These are phyloP conservation scores for Venturia effusa DNA, from an alignment of 2,329 filamentous ascomycete species.

Conservation along the genomic window DNA sequence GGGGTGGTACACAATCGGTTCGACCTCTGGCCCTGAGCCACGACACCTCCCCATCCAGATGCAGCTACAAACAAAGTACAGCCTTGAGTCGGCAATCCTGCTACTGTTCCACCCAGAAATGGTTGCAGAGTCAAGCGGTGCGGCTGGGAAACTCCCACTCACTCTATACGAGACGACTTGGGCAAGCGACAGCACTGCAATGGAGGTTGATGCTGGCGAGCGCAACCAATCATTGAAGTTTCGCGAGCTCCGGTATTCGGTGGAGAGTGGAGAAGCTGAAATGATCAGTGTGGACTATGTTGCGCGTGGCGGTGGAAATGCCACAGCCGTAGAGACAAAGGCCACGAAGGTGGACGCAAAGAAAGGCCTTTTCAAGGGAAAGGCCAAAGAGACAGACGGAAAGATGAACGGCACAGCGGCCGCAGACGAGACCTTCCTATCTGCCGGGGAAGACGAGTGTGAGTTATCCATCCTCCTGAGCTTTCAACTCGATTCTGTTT, in stretches of 20 bases:
- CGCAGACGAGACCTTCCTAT: slow-evolving; percentile 33
- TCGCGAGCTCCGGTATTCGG: slow-evolving; percentile 70
- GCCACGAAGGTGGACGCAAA: slow-evolving; percentile 25
- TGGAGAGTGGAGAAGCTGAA: slow-evolving; percentile 91
- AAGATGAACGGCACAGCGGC: slow-evolving; percentile 19
- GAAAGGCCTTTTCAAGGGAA: slow-evolving; percentile 38
- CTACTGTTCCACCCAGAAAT: slow-evolving; percentile 71
- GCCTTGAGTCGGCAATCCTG: slow-evolving; percentile 75
- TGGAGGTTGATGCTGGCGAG: slow-evolving; percentile 54
- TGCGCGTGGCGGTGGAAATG: slow-evolving; percentile 72
- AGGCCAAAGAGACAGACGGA: slow-evolving; percentile 26
- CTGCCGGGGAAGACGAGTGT: slow-evolving; percentile 54
- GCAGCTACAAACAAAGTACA: slow-evolving; percentile 58
- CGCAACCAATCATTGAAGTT: slow-evolving; percentile 50
- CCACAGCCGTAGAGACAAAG: slow-evolving; percentile 45
- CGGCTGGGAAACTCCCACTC: slow-evolving; percentile 73
- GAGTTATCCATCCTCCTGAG: slow-evolving; percentile 17
- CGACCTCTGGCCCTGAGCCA: slow-evolving; percentile 57
- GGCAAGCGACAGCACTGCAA: slow-evolving; percentile 23
- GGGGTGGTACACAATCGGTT: slow-evolving; percentile 80
- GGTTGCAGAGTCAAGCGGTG: slow-evolving; percentile 39
- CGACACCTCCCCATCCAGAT: slow-evolving; percentile 63
- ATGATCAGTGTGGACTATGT: slow-evolving; percentile 97
- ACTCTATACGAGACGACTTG: slow-evolving; percentile 77
- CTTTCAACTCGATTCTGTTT: not conserved